Percentiles rank a stretch among this genome's conserved stretches.
Evolutionary conservation across 129 eudicot genomes (phyloP).

Genomic region (Flaveria sonorensis): DNA sequence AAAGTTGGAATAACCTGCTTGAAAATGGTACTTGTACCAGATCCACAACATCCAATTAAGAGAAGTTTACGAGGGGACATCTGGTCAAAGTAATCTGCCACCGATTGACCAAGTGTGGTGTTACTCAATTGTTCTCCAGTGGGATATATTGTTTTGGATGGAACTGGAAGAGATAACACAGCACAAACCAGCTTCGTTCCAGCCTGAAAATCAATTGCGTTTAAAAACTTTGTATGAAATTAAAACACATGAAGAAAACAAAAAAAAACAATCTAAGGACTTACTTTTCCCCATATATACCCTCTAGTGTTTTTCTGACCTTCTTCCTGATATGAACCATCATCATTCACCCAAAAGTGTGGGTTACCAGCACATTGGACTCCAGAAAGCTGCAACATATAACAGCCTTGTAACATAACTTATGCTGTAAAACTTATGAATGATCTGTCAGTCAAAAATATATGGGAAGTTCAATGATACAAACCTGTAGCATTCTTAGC

Average conservation of each 20-base stretch:
- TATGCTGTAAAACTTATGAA: background rate
- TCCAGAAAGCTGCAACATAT: constrained; percentile 77
- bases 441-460: background rate
- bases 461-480: constrained; percentile 4
- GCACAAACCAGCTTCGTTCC: constrained; percentile 95
- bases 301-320: constrained; percentile 98
- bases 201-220: constrained; percentile 52
- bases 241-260: background rate
- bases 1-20: constrained; percentile 63
- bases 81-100: constrained; percentile 74
- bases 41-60: constrained; percentile 80
- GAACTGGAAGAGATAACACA: constrained; percentile 89
- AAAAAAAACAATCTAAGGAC: constrained; percentile 13
- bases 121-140: constrained; percentile 61
- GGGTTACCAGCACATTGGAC: constrained; percentile 99
- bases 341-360: constrained; percentile 99
- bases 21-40: constrained; percentile 96
- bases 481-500: constrained; percentile 95
- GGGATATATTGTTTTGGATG: constrained; percentile 61
- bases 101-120: constrained; percentile 43
- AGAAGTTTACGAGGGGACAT: constrained; percentile 70
- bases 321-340: constrained; percentile 99
- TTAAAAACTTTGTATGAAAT: background rate
- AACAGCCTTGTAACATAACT: background rate
- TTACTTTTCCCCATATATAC: constrained; percentile 97